Conservation (phyloP, 1,284 basidiomycete species). For the Fomitiporia mediterranea region DNA sequence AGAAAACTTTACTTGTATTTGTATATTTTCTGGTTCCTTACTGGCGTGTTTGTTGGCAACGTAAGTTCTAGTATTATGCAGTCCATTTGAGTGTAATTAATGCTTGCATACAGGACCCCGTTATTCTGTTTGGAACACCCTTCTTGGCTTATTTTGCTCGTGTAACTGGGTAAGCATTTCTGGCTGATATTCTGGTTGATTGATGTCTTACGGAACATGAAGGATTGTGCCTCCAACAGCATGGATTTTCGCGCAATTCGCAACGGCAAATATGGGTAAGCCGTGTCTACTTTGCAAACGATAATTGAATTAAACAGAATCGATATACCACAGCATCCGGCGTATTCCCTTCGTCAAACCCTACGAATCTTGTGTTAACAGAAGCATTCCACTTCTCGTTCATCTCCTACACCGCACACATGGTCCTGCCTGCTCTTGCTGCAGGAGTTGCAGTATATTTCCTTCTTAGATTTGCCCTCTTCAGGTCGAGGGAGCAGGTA, state of each 20-base stretch:
- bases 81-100: not conserved
- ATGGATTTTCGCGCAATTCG: slow-evolving; percentile 68
- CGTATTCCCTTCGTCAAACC: slow-evolving; percentile 40
- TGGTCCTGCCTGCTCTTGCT: slow-evolving; percentile 26
- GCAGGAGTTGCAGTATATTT: slow-evolving; percentile 21
- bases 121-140: slow-evolving; percentile 81
- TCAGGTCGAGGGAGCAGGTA: slow-evolving; percentile 8
- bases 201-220: not conserved
- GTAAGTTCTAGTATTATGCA: slow-evolving; percentile 28
- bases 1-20: slow-evolving; percentile 72
- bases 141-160: slow-evolving; percentile 84
- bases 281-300: slow-evolving; percentile 52
- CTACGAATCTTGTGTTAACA: slow-evolving; percentile 42
- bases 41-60: slow-evolving; percentile 85
- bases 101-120: slow-evolving; percentile 53
- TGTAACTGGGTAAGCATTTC: slow-evolving; percentile 51
- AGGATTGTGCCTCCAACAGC: slow-evolving; percentile 53
- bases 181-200: slow-evolving; percentile 35
- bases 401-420: slow-evolving; percentile 23
- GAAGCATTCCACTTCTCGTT: slow-evolving; percentile 20
- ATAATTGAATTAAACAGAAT: slow-evolving; percentile 33
- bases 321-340: slow-evolving; percentile 30
- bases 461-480: slow-evolving; percentile 17
- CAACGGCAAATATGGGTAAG: slow-evolving; percentile 78
- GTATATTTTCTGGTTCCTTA: slow-evolving; percentile 74